Base-by-base conservation (phyloP, 2,329 filamentous ascomycete genomes). In the Claviceps capensis region DNA sequence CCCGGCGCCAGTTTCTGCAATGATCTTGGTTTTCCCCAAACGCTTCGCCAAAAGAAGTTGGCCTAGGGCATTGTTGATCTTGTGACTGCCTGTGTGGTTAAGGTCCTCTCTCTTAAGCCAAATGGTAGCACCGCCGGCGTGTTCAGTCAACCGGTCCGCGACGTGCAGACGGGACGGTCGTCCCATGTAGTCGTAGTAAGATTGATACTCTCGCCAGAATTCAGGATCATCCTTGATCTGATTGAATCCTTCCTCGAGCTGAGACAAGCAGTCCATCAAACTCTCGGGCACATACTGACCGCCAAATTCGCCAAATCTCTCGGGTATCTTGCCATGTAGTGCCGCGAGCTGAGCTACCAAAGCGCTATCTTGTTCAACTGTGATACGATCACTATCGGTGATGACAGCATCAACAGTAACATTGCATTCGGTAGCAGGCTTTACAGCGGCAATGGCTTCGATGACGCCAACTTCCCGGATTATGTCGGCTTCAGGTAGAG, bases 41-140 rank as follows among this genome's bases (percentile, higher is more conserved):
- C 88, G 78, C 60, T 79, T 79, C 1, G 93, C 93, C 41, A 98
- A 73, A 14, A 98, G 78, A 48, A 96, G 82, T 69, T 98, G 93
- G 2, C 93, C 93, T 8, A 98, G 75, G 0, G 93, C 93, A 63
- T 98, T 98, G 76, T 98, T 98, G 76, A 98, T 97, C 79, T 98
- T 98, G 77, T 98, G 93, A 56, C 87, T 94, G 59, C 93, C 93
- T 8, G 93, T 97, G 67, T 98, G 93, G 71, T 97, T 97, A 52
- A 97, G 75, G 66, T 98, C 93, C 71, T 98, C 93, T 61, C 93
- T 82, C 79, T 98, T 98, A 59, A 98, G 73, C 85, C 91, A 98
- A 72, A 98, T 95, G 64, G 89, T 95, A 48, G 93, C 91, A 55
- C 93, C 93, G 23, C 89, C 88, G 47, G 88, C 89, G 62, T 91